phyloP scores from a whole-genome alignment of 2,329 filamentous ascomycete genomes.

The Cordyceps pruinosa region DNA sequence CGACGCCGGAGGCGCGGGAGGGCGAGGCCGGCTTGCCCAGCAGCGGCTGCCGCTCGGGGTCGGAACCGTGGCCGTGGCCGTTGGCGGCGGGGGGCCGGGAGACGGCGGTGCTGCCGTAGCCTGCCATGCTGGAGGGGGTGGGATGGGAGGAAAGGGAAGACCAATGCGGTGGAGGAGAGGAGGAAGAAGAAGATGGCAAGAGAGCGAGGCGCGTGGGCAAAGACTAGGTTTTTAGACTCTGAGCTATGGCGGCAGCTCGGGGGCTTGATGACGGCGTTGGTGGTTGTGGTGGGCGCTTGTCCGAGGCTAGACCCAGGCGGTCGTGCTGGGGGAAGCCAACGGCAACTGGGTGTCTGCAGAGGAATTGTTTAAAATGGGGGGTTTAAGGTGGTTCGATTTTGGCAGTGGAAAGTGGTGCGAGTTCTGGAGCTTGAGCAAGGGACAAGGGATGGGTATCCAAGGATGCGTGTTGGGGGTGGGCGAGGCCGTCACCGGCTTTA shows the following conservation, averaged over 20 bases:
- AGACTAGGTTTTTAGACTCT: neutral
- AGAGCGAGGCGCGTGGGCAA: neutral
- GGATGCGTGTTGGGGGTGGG: neutral
- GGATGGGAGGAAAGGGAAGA: neutral
- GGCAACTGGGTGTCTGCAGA: neutral
- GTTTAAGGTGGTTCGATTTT: neutral
- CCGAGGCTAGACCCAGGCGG: neutral
- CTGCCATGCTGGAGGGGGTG: constrained; percentile 8
- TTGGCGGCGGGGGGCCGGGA: constrained; percentile 10
- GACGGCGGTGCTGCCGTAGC: constrained; percentile 15
- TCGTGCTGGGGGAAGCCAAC: neutral
- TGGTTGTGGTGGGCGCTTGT: no score
- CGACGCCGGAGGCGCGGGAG: constrained; percentile 10
- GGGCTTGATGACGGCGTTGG: neutral
- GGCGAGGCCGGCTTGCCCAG: constrained; percentile 20
- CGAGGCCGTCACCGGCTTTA: neutral
- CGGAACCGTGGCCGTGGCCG: constrained; percentile 8
- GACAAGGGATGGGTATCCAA: neutral
- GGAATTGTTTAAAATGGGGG: neutral
- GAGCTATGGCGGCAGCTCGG: neutral
- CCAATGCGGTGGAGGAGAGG: no score
- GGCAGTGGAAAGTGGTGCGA: neutral
- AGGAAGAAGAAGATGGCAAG: neutral
- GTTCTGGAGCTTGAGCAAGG: no score
- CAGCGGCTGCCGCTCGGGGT: constrained; percentile 30